Conservation (phyloP, 306 rosid genomes). For the Astragalus glycyphyllos region DNA sequence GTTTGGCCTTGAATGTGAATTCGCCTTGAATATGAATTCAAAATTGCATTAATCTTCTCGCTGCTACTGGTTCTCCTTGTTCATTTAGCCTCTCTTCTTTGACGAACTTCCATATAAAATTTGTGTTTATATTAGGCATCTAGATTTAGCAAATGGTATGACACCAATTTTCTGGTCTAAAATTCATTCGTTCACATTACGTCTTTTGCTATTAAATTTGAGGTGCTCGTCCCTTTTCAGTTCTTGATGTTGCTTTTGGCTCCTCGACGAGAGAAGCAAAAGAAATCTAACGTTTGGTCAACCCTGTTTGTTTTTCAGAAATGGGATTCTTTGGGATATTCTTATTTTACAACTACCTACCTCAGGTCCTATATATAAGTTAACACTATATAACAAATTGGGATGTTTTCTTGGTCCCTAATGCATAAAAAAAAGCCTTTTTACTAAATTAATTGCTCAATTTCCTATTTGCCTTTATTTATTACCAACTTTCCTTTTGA, state of each 20-base stretch:
- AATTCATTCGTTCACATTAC: not conserved
- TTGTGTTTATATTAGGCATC: slow-evolving; percentile 31
- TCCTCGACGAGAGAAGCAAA: not conserved
- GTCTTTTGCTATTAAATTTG: slow-evolving; percentile 3
- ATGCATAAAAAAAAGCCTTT: no score
- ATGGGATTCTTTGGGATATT: not conserved
- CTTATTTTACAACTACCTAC: not conserved
- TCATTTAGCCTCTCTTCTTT: not conserved
- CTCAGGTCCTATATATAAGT: no score
- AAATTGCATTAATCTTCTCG: not conserved
- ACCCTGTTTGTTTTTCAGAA: not conserved
- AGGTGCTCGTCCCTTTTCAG: not conserved
- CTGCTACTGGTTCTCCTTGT: not conserved
- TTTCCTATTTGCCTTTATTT: no score
- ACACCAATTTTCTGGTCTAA: not conserved
- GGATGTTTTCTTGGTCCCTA: no score
- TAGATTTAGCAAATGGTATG: slow-evolving; percentile 20
- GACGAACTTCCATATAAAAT: not conserved
- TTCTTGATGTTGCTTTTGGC: not conserved
- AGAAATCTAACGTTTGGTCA: not conserved
- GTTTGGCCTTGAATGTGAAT: no score
- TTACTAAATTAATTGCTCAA: no score
- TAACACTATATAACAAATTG: no score
- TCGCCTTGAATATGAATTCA: slow-evolving; percentile 15
- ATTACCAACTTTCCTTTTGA: no score